A percentile compares a stretch with the other conserved stretches of the same genome.
These are phyloP conservation scores for Debaryomyces singareniensis DNA, from an alignment of 1,139 yeast genomes.

Conservation along the genomic window DNA sequence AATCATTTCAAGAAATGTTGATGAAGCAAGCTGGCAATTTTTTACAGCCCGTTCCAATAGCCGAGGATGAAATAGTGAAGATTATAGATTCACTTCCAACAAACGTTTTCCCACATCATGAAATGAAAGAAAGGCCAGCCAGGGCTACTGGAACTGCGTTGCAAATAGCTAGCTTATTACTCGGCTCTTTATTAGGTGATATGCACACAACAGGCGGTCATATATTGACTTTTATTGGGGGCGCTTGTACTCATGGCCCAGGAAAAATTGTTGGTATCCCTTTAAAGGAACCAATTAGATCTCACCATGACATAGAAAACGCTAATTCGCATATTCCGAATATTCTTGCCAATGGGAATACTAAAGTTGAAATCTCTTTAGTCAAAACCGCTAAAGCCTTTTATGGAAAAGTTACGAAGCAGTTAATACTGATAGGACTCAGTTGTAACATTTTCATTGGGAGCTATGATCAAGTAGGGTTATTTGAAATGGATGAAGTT, in stretches of 20 bases:
- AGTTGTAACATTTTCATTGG: constrained; percentile 56
- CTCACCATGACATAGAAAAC: constrained; percentile 51
- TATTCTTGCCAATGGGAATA: constrained; percentile 17
- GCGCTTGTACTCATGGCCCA: constrained; percentile 55
- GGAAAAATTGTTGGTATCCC: constrained; percentile 44
- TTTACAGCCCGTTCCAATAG: constrained; percentile 42
- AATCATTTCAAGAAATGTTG: constrained; percentile 11
- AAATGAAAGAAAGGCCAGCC: constrained; percentile 42
- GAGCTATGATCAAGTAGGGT: constrained; percentile 62
- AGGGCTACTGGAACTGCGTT: constrained; percentile 67
- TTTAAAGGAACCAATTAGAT: constrained; percentile 49
- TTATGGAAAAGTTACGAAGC: constrained; percentile 40
- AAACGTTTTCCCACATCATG: constrained; percentile 47
- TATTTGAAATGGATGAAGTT: constrained; percentile 57
- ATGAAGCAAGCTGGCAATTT: constrained; percentile 30
- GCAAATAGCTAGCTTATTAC: constrained; percentile 49
- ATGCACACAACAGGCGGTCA: constrained; percentile 49
- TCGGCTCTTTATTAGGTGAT: constrained; percentile 38
- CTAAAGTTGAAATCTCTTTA: constrained; percentile 24
- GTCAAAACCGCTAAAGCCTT: constrained; percentile 31
- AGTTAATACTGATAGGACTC: constrained; percentile 38
- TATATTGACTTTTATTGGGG: constrained; percentile 52
- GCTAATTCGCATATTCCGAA: constrained; percentile 31
- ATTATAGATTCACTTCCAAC: constrained; percentile 47
- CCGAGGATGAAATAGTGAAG: constrained; percentile 50